Conservation (phyloP, 352 stramenopile species). For the Globisporangium recalcitrans region DNA sequence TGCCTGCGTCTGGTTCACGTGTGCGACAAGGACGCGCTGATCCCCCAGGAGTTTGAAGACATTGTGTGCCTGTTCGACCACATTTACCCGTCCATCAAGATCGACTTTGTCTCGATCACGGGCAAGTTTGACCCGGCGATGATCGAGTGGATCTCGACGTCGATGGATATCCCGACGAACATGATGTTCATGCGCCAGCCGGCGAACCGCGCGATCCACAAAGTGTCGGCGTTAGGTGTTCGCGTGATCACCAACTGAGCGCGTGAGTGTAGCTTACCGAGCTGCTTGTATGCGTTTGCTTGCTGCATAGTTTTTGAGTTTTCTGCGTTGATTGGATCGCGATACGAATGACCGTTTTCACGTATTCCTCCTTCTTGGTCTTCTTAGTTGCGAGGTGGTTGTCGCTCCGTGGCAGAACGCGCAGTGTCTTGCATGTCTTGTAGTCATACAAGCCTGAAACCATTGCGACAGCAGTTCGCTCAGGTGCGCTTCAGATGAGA, state of each 20-base stretch:
- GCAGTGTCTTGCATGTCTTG: too few relatives aligned
- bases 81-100: slow-evolving; percentile 84
- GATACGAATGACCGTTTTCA: not conserved
- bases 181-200: slow-evolving; percentile 87
- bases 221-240: slow-evolving; percentile 60
- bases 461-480: too few relatives aligned
- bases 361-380: too few relatives aligned
- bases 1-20: slow-evolving; percentile 85
- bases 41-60: slow-evolving; percentile 27
- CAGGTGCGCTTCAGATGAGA: too few relatives aligned
- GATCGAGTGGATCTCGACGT: slow-evolving; percentile 63
- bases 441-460: too few relatives aligned
- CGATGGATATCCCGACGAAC: slow-evolving; percentile 64
- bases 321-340: not conserved
- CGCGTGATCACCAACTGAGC: slow-evolving; percentile 63
- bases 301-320: not conserved
- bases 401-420: too few relatives aligned
- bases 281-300: not conserved
- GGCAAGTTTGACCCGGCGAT: slow-evolving; percentile 54
- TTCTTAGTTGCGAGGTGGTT: too few relatives aligned
- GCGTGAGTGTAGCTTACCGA: not conserved
- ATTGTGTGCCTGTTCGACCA: slow-evolving; percentile 63
- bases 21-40: slow-evolving; percentile 20
- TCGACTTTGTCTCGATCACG: slow-evolving; percentile 63
- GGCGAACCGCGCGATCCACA: slow-evolving; percentile 48